Base-by-base conservation (phyloP, 2,329 filamentous ascomycete genomes). In the Conoideocrella luteorostrata region DNA sequence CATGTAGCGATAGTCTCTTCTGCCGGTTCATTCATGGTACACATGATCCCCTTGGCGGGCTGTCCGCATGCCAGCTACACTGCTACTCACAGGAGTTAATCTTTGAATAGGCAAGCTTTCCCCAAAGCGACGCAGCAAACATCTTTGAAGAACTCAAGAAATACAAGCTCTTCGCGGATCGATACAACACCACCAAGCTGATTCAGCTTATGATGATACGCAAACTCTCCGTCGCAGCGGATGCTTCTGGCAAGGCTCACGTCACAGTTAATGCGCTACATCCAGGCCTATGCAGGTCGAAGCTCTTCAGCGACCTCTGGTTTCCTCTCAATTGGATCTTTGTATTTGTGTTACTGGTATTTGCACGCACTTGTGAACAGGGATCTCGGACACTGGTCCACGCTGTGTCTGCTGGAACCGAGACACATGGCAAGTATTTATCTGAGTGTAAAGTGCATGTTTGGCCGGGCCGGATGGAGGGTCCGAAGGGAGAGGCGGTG, bases 361-460 rank as follows among this genome's bases (percentile, higher is more conserved):
- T 69, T n/a, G 66, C 54, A 23, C 61, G 68, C 17, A 58, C 58
- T 3, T 40, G 62, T 12, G 67, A 70, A 46, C 55, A 64, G 38
- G 69, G 68, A 10, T 61, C 65, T 15, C 62, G 68, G 11, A 65
- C 60, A 2, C 49, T 71, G 6, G 50, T 70, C 35, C 49, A 58
- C 7, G 68, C 63, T 3, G 67, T 65, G 0, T 54, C 62, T 26
- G 61, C 60, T 5, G 63, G 58, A 1, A 54, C 59, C 6, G 63
- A 66, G 28, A 61, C 60, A 1, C 68, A 72, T 41, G 70, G 70
- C 4, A 51, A 56, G 28, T 72, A 66, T 48, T 58, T 73, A 48
- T 58, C 59, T 33, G 55, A 65, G 20, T 64, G 61, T 12, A 44
- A 48, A 21, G 44, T 64, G 15, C 46, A 50, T 23, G 34, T 39